Percentiles rank a stretch among this genome's conserved stretches.
Evolutionary conservation across 176 grass and related monocot species (phyloP).

Genomic region (Melocanna baccifera): DNA sequence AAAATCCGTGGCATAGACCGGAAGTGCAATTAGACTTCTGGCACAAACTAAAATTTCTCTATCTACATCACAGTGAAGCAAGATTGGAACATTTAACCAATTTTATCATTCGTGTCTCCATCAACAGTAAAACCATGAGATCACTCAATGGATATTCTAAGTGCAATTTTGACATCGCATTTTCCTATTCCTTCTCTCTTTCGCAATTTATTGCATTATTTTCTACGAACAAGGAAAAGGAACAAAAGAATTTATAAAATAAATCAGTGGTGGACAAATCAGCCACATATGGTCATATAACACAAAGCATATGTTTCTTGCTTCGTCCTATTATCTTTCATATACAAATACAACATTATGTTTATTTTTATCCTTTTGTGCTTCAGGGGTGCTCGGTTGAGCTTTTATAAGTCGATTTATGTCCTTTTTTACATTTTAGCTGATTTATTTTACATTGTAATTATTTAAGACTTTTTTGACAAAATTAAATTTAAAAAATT

Average conservation of each 20-base stretch:
- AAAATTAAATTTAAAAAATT: too few relatives aligned
- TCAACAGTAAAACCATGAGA: conserved; percentile 1
- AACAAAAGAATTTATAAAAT: neutral
- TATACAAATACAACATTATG: neutral
- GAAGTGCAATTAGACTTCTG: too few relatives aligned
- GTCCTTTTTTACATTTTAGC: too few relatives aligned
- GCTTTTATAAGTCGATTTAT: too few relatives aligned
- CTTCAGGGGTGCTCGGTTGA: too few relatives aligned
- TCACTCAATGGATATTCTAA: neutral
- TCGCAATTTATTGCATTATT: neutral
- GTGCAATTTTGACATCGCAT: neutral
- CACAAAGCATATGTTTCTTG: conserved; percentile 13
- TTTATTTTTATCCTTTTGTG: neutral
- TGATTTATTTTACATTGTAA: too few relatives aligned
- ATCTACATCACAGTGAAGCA: conserved; percentile 14
- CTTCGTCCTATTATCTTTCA: neutral
- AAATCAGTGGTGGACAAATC: neutral
- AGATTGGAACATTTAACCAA: neutral
- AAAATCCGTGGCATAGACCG: too few relatives aligned
- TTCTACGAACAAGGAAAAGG: neutral
- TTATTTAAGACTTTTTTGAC: too few relatives aligned
- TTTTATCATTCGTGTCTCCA: neutral
- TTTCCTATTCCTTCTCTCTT: neutral
- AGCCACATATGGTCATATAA: conserved; percentile 22
- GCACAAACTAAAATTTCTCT: neutral